Evolutionary conservation across 2,329 filamentous ascomycete genomes (phyloP), one percentile per base, ranked within the genome.

Genomic region (Fusarium armeniacum): DNA sequence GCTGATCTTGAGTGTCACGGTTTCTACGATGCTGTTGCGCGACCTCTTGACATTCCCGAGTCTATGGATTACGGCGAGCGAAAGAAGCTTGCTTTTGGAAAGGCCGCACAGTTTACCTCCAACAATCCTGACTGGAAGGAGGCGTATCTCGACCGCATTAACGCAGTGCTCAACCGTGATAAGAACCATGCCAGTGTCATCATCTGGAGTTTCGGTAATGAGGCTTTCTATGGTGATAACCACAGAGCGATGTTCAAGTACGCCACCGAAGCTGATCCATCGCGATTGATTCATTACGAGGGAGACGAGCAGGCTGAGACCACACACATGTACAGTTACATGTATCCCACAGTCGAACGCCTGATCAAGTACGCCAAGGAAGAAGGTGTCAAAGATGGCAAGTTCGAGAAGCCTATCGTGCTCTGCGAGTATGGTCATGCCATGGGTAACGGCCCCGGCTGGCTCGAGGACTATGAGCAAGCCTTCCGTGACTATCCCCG

Each of bases 401-500:
- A 77, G 16, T 86, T 80, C 20, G 79, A 83, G 5, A 88, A 91
- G 77, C 89, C 89, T 0, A 78, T 91, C 2, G 80, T 91, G 2
- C 82, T 87, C 5, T 87, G 85, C 72, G 86, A 89, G 67, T 88
- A 86, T 63, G 84, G 78, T 0, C 86, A 88, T 72, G 90, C 91
- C 2, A 93, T 93, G 91, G 91, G 91, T 8, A 93, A 93, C 71
- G 91, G 90, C 0, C 91, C 91, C 0, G 91, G 91, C 2, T 87
- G 86, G 35, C 82, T 93, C 13, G 85, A 90, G 63, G 90, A 92
- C 64, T 93, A 93, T 63, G 83, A 90, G 50, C 82, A 89, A 41
- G 83, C 85, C 0, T 93, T 92, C 79, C 85, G 86, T 33, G 82
- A 83, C 30, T 81, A 91, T 62, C 85, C 85, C 1, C 83, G 85